These are phyloP conservation scores for Micractinium conductrix DNA, from an alignment of 139 green algal genomes.

Conservation along the genomic window DNA sequence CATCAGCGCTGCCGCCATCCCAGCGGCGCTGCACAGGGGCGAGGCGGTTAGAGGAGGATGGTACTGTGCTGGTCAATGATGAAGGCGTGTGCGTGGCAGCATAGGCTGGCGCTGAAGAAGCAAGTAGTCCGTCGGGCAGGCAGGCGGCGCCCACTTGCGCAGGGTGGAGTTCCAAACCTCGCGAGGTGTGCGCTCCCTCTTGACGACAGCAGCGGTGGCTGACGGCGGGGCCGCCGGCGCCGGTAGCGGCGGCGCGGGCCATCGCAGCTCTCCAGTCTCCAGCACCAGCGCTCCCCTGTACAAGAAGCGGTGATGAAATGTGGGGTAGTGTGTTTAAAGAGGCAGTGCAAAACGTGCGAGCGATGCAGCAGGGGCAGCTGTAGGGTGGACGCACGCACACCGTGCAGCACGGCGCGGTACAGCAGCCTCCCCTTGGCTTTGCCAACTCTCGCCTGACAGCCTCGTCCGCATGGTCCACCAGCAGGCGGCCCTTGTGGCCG, in stretches of 20 bases:
- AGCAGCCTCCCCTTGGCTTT: background rate
- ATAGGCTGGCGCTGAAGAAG: no score
- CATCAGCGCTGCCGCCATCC: constrained; percentile 33
- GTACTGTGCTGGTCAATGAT: no score
- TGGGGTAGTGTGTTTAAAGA: no score
- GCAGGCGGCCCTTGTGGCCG: constrained; percentile 73
- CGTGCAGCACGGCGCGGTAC: no score
- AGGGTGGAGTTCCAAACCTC: constrained; percentile 69
- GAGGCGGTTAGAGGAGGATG: no score
- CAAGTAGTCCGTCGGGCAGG: no score
- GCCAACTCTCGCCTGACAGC: constrained; percentile 55
- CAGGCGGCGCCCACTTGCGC: no score
- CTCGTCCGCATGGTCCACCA: constrained; percentile 84
- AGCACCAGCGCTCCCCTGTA: constrained; percentile 75
- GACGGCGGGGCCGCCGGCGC: background rate
- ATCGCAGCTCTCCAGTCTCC: constrained; percentile 78
- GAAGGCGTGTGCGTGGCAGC: no score
- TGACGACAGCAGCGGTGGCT: background rate
- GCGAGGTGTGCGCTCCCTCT: constrained; percentile 33
- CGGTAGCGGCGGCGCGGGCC: constrained; percentile 69
- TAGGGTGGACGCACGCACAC: no score
- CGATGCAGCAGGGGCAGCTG: no score
- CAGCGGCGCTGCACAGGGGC: background rate
- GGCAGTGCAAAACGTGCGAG: no score
- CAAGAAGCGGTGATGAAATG: no score